phyloP scores from a whole-genome alignment of 2,329 filamentous ascomycete genomes.

The Pleoardoris graminearum region DNA sequence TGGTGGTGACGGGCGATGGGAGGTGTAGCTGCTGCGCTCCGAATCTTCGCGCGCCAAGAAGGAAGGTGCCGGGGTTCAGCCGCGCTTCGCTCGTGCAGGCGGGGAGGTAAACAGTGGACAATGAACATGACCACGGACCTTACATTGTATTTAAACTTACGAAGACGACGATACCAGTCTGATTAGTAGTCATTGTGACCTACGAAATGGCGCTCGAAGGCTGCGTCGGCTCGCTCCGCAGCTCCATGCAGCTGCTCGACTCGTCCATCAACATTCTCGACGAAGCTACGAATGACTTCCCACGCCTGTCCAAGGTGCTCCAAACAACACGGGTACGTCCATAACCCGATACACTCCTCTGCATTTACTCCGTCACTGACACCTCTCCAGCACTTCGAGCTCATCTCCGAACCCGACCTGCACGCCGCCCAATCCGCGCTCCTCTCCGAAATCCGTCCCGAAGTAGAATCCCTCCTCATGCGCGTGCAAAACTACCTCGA shows the following conservation, averaged over 20 bases:
- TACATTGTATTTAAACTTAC: no score
- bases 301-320: constrained; percentile 64
- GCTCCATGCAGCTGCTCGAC: constrained; percentile 64
- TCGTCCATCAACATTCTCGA: constrained; percentile 67
- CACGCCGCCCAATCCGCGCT: constrained; percentile 81
- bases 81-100: background rate
- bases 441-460: constrained; percentile 86
- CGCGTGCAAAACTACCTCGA: constrained; percentile 84
- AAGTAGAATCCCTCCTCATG: constrained; percentile 75
- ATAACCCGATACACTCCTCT: background rate
- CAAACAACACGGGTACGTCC: constrained; percentile 64
- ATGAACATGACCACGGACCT: no score
- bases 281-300: constrained; percentile 65
- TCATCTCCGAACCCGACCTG: constrained; percentile 83
- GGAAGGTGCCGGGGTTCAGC: constrained; percentile 13
- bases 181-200: no score
- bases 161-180: no score
- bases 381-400: constrained; percentile 78
- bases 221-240: constrained; percentile 63
- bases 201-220: constrained; percentile 59
- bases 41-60: constrained; percentile 35
- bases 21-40: constrained; percentile 19
- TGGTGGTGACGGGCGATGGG: constrained; percentile 33
- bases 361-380: background rate
- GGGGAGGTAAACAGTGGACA: constrained; percentile 5